Conservation (phyloP, 495 filamentous ascomycete species). For the Podospora fimiseda region DNA sequence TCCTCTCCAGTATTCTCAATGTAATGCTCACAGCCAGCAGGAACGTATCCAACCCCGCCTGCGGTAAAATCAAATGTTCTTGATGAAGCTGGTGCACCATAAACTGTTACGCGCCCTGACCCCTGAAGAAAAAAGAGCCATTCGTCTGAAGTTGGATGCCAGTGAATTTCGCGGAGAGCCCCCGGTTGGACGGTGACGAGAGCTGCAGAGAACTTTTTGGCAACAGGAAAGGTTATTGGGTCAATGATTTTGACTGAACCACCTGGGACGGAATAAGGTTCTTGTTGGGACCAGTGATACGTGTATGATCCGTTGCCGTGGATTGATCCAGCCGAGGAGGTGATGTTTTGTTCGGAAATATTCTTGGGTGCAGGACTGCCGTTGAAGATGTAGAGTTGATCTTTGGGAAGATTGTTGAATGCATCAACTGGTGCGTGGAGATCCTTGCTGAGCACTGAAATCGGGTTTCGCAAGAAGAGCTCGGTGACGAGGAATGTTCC, state of each 20-base stretch:
- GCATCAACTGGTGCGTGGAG: conserved; percentile 48
- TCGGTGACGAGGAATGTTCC: conserved; percentile 63
- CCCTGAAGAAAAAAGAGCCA: conserved; percentile 73
- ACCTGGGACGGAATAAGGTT: conserved; percentile 51
- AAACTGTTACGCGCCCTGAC: conserved; percentile 60
- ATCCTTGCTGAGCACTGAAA: conserved; percentile 58
- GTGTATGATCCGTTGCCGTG: conserved; percentile 50
- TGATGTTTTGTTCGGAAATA: conserved; percentile 56
- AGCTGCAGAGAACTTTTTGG: conserved; percentile 53
- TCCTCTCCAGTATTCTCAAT: conserved; percentile 67
- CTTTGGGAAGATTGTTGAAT: conserved; percentile 53
- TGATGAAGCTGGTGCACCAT: conserved; percentile 49
- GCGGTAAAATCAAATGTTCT: conserved; percentile 69
- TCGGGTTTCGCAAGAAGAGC: conserved; percentile 55
- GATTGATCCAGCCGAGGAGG: conserved; percentile 51
- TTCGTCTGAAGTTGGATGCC: conserved; percentile 69
- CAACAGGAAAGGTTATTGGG: conserved; percentile 55
- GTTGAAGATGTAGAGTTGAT: conserved; percentile 64
- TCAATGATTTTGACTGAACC: conserved; percentile 65
- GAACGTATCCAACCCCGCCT: conserved; percentile 70
- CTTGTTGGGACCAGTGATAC: conserved; percentile 61
- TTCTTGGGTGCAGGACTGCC: conserved; percentile 55
- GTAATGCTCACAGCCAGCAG: conserved; percentile 58
- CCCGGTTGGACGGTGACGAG: conserved; percentile 62
- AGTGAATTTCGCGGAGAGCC: conserved; percentile 73